Base-by-base conservation (phyloP, 2,329 filamentous ascomycete genomes). In the Colletotrichum falcatum region DNA sequence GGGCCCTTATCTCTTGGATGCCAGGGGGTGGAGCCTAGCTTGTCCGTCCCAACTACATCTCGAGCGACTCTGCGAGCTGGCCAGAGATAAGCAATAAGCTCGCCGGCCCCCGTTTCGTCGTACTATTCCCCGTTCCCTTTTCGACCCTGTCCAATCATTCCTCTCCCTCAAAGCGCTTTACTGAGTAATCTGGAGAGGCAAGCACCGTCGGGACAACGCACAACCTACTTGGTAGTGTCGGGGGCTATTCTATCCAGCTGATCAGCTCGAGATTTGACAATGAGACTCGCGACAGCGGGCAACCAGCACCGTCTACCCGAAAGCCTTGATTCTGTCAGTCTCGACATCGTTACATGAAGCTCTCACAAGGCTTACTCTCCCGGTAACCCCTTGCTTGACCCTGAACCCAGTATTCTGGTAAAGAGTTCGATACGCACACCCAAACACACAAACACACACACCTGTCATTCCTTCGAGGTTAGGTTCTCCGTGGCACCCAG, bases 11-110 rank as follows among this genome's bases (percentile, higher is more conserved):
- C 69, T 71, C 69, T 70, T 65, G 69, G 60, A 65, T 58, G 69
- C 66, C 60, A 71, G 69, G 65, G 69, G 69, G 69, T 71, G 69
- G 65, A 61, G 48, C 69, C 66, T 70, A 37, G 65, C 66, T 65
- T 49, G 39, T 49, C 69, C 54, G 28, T 71, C 39, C 66, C 69
- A 42, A 65, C 60, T 20, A 61, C 69, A 70, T 61, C 26, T 71
- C 14, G 65, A 70, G 54, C 69, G 69, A 65, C 69, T 56, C 33
- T 48, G 16, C 33, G 54, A 71, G 37, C 54, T 54, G 70, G 39
- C 33, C 54, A 70, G 48, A 71, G 69, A 71, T 71, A 71, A 70
- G 69, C 69, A 70, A 71, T 65, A 71, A 70, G 55, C 60, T 71
- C 42, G 35, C 48, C 49, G 61, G 66, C 66, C 60, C 56, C 56